Base-by-base conservation (phyloP, 176 grass and related monocot genomes). In the Stipa capillata region DNA sequence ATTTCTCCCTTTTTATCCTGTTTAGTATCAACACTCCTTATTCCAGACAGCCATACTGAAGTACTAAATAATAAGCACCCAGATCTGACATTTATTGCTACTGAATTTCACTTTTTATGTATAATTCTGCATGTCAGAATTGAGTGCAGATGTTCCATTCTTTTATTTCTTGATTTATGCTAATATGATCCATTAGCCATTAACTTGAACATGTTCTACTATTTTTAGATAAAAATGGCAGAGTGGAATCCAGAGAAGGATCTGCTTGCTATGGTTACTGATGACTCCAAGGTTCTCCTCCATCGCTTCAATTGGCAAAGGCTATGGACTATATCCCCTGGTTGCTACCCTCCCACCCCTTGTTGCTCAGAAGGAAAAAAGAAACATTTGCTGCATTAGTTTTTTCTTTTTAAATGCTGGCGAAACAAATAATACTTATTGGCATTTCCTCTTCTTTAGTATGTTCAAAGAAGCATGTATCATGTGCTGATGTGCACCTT, bases 271-370 rank as follows among this genome's bases (percentile, higher is more conserved):
- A 94, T 98, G 86, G 88, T 94, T 54, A 98, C 96, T 18, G 92
- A 98, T 8, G 92, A 98, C 27, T 98, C 87, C 14, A 98, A 93
- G 85, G 83, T 98, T 39, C 62, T 98, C 68, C 81, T 98, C 35
- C 96, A 98, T 85, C 92, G 96, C 28, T 98, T 98, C 80, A 98
- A 94, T 83, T 98, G 96, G 96, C 92, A 94, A 89, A 87, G 96
- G 86, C 96, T 98, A 20, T 98, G 96, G 96, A 94, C 86, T 66
- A 78, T 94, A 35, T 85, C 84, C 48, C 90, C 96, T 78, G 88
- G 96, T 98, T 80, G 42, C 2, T 83, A 60, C 42, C 29, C 17
- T 34, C 53, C 41, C 13, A 47, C 12, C 33, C 43, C 79, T 50
- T 86, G 23, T 27, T 31, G 3, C 54, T 79, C 28, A 47, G 20